A percentile compares a stretch with the other conserved stretches of the same genome.
Conservation (phyloP, 2,329 filamentous ascomycete genomes). For the Elsinoe perseae region DNA sequence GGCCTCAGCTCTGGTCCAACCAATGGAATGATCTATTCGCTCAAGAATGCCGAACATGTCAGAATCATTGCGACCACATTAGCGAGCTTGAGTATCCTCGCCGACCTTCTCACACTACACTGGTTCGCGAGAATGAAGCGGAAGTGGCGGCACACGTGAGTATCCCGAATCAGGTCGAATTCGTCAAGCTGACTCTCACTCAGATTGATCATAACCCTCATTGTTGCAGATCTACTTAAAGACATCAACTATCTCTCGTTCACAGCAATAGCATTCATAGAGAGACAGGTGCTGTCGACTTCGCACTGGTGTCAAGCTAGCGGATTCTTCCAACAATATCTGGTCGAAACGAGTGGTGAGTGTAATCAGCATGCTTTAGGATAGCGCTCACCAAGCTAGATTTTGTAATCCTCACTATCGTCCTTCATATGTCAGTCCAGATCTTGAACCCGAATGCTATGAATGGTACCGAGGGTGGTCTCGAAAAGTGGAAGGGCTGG, state of each 20-base stretch:
- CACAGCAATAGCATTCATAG: constrained; percentile 49
- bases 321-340: constrained; percentile 59
- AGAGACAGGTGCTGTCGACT: constrained; percentile 42
- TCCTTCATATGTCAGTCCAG: constrained; percentile 61
- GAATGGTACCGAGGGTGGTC: constrained; percentile 45
- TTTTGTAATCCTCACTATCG: constrained; percentile 60
- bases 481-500: constrained; percentile 55
- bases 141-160: constrained; percentile 58
- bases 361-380: not conserved
- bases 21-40: constrained; percentile 6
- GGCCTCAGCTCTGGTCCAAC: constrained; percentile 3
- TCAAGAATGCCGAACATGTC: not conserved
- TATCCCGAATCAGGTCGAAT: not conserved
- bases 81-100: constrained; percentile 5
- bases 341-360: constrained; percentile 57
- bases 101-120: constrained; percentile 44
- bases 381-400: constrained; percentile 36
- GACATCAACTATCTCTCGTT: constrained; percentile 58
- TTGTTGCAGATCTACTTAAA: constrained; percentile 61
- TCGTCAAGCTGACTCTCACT: not conserved
- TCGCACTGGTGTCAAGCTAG: constrained; percentile 58
- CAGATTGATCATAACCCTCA: constrained; percentile 63
- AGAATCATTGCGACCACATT: constrained; percentile 7
- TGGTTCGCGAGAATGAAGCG: constrained; percentile 64
- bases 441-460: constrained; percentile 48